Evolutionary conservation across 148 eudicot species (phyloP).

Genomic region (Rhododendron ferrugineum): DNA sequence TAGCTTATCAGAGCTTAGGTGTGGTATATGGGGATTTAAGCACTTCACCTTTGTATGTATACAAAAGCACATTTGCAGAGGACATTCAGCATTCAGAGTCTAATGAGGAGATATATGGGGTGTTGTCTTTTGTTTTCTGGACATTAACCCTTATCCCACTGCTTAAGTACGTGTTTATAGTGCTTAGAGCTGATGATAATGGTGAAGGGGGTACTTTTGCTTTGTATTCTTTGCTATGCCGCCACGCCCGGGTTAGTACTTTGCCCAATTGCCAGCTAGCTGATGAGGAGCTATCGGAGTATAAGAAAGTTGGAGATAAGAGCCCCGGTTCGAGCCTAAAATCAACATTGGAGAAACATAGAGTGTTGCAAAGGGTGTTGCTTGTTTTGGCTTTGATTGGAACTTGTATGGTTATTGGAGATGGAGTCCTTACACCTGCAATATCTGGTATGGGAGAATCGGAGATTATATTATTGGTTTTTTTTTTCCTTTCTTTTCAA

Average conservation of each 20-base stretch:
- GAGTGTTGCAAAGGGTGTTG: conserved; percentile 36
- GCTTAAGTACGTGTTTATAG: conserved; percentile 66
- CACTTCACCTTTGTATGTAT: conserved; percentile 72
- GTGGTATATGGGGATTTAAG: conserved; percentile 82
- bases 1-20: conserved; percentile 76
- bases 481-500: background rate
- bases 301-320: conserved; percentile 39
- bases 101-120: conserved; percentile 70
- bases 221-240: conserved; percentile 62
- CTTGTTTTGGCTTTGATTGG: conserved; percentile 66
- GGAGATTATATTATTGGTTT: background rate
- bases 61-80: conserved; percentile 71
- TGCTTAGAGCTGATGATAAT: conserved; percentile 73
- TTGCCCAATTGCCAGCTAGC: conserved; percentile 66
- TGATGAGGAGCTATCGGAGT: conserved; percentile 61
- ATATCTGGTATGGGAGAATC: conserved; percentile 41
- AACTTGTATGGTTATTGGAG: conserved; percentile 81
- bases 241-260: conserved; percentile 56
- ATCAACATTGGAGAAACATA: conserved; percentile 58
- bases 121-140: conserved; percentile 64
- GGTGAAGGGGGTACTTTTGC: conserved; percentile 88
- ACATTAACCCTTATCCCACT: conserved; percentile 64
- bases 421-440: conserved; percentile 75
- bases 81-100: conserved; percentile 68
- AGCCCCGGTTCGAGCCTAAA: conserved; percentile 32